Evolutionary conservation across 345 rosid species (phyloP), one percentile per base, ranked within the genome.

Genomic region (Eucalyptus erythrocorys): DNA sequence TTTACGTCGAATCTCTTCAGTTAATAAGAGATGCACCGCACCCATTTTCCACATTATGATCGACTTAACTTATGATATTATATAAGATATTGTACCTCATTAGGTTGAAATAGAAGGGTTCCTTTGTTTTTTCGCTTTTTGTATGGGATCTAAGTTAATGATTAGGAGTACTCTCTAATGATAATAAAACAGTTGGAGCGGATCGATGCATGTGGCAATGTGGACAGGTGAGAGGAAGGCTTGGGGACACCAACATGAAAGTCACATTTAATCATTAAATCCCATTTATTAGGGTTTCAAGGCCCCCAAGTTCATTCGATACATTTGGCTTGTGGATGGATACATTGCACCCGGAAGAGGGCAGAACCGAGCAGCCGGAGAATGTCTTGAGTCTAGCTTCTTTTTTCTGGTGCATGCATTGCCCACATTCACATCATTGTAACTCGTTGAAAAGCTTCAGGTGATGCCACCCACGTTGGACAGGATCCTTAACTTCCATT

Each of bases 61-160:
- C 5, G 3, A 76, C 84, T 76, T 37, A 6, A 76, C 27, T 76
- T 76, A 21, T 37, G 47, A 55, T 76, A 37, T 43, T 37, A 76
- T 37, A 40, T 76, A 76, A 37, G 82, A 76, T 40, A 21, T 40
- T 37, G 47, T 76, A 13, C 43, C 84, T 21, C 15, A 2, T 76
- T 76, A 76, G 47, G 47, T 76, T 37, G 84, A 76, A 76, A 76
- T 10, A 21, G 84, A 40, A 40, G 82, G 27, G 15, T 11, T 76
- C 76, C 19, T 76, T 76, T 76, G 7, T 11, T 40, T 40, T 40
- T 40, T 21, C 40, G 1, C 15, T 59, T 2, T 59, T 26, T 26
- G 47, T 40, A 40, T 40, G 84, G 89, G 88, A 92, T 91, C 90
- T 34, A 86, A 89, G 90, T 90, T 87, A 92, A 92, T 92, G 92